Evolutionary conservation across 208 protist genomes (phyloP).

Genomic region (Acanthamoeba healyi): DNA sequence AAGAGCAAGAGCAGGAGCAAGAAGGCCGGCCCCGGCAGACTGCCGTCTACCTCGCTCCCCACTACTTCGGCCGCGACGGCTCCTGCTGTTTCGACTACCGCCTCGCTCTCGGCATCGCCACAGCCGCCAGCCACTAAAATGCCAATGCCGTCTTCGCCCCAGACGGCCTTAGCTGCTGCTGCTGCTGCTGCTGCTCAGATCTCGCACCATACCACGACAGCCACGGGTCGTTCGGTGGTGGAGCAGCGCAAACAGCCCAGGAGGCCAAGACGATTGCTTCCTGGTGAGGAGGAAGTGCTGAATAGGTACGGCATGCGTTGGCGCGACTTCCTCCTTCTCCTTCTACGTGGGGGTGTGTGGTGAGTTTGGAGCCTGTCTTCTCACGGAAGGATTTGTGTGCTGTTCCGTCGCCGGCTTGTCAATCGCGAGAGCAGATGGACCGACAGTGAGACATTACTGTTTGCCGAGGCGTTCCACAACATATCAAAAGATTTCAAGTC

Average conservation of each 20-base stretch:
- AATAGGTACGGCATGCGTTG: slow-evolving; percentile 33
- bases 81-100: background rate
- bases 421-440: slow-evolving; percentile 52
- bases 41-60: background rate
- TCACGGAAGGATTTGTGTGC: no score
- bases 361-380: no score
- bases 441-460: slow-evolving; percentile 68
- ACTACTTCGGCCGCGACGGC: no score
- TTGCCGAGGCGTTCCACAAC: slow-evolving; percentile 70
- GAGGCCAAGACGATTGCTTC: slow-evolving; percentile 29
- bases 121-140: background rate
- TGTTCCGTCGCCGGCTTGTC: no score
- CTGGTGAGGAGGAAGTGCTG: slow-evolving; percentile 72
- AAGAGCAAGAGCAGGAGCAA: background rate
- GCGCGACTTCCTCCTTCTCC: background rate
- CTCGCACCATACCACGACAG: background rate
- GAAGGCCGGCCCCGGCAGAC: background rate
- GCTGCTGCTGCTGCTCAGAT: background rate
- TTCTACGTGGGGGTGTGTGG: background rate
- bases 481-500: slow-evolving; percentile 76
- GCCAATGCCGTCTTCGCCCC: background rate
- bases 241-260: slow-evolving; percentile 1
- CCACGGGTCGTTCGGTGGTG: background rate
- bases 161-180: no score
- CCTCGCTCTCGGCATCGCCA: background rate